phyloP scores from a whole-genome alignment of 257 asterid genomes.

The Solanum okadae region DNA sequence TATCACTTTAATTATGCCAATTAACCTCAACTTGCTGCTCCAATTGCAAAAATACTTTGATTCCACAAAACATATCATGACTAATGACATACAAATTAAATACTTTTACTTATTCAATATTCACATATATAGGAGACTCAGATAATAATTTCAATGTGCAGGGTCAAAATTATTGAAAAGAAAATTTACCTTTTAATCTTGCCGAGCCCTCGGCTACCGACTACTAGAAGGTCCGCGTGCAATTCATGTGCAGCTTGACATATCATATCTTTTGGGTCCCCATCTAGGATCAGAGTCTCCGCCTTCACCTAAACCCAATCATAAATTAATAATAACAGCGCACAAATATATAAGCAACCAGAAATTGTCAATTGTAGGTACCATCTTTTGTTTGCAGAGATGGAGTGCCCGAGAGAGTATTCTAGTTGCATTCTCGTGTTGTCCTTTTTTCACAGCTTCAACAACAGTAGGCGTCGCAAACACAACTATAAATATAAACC shows the following conservation, averaged over 20 bases:
- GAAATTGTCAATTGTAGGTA: neutral
- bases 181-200: slow-evolving; percentile 34
- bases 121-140: neutral
- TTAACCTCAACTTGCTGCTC: neutral
- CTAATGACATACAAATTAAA: neutral
- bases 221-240: slow-evolving; percentile 33
- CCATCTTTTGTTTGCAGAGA: slow-evolving; percentile 22
- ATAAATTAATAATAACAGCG: neutral
- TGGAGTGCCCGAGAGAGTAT: slow-evolving; percentile 21
- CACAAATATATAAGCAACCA: neutral
- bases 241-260: slow-evolving; percentile 33
- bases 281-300: slow-evolving; percentile 22
- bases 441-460: slow-evolving; percentile 19
- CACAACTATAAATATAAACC: neutral
- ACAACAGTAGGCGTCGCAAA: neutral
- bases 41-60: neutral
- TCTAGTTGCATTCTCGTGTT: slow-evolving; percentile 17
- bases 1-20: neutral
- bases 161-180: neutral
- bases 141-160: neutral
- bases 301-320: slow-evolving; percentile 21
- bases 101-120: neutral
- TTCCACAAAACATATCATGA: too few species aligned
- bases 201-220: slow-evolving; percentile 59
- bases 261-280: slow-evolving; percentile 48